These are phyloP conservation scores for Talaromyces sp. DNA, from an alignment of 2,329 filamentous ascomycete genomes.

Conservation along the genomic window DNA sequence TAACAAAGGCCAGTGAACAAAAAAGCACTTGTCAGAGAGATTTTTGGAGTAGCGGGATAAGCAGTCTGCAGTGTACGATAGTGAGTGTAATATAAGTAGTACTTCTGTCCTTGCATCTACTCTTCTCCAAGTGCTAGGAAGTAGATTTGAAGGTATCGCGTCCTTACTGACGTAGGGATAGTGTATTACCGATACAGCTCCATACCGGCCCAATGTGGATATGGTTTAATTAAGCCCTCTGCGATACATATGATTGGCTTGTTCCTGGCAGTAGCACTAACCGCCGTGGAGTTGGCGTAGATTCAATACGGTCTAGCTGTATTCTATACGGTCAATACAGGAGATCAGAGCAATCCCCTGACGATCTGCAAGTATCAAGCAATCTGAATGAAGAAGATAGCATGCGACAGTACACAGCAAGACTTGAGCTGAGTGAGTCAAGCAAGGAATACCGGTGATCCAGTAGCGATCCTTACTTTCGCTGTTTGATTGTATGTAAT, in stretches of 20 bases:
- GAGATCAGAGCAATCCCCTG: constrained; percentile 1
- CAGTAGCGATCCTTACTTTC: neutral
- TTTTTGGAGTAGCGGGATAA: constrained; percentile 35
- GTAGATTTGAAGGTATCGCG: neutral
- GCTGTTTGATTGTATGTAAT: neutral
- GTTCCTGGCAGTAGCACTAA: constrained; percentile 1
- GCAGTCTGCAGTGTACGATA: neutral
- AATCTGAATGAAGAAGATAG: no score
- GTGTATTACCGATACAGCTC: neutral
- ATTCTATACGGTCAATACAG: constrained; percentile 4
- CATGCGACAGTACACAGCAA: no score
- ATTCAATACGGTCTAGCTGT: neutral
- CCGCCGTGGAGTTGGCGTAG: neutral
- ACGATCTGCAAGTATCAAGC: constrained; percentile 1
- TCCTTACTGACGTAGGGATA: neutral
- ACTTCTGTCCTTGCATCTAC: neutral
- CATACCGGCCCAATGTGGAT: neutral
- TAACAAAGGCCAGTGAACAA: constrained; percentile 47
- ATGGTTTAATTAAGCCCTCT: neutral
- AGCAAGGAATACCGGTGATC: neutral
- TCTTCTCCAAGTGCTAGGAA: neutral
- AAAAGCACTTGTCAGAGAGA: constrained; percentile 48
- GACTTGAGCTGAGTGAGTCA: neutral
- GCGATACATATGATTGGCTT: neutral
- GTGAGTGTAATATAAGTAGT: neutral